These are phyloP conservation scores for Daldinia concentrica DNA, from an alignment of 495 filamentous ascomycete species.

Conservation along the genomic window DNA sequence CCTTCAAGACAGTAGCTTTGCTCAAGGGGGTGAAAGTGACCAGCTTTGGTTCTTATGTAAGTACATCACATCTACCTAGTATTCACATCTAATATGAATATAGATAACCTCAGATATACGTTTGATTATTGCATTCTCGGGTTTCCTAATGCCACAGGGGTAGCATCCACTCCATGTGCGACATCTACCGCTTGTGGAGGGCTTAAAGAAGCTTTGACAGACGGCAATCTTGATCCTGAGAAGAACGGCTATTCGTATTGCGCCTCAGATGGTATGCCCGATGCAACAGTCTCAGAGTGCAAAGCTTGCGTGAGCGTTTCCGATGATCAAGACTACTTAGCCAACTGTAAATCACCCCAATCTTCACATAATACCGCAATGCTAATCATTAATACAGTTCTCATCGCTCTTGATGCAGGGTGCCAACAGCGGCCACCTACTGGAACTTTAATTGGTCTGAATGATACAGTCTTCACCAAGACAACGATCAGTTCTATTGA, in stretches of 20 bases:
- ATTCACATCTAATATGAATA: constrained; percentile 30
- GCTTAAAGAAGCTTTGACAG: constrained; percentile 45
- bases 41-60: constrained; percentile 63
- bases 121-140: constrained; percentile 57
- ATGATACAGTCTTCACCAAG: constrained; percentile 58
- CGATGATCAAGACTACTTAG: constrained; percentile 50
- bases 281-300: constrained; percentile 46
- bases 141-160: constrained; percentile 53
- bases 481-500: constrained; percentile 55
- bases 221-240: constrained; percentile 47
- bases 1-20: constrained; percentile 59
- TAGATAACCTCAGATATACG: constrained; percentile 59
- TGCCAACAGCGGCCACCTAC: constrained; percentile 58
- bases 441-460: constrained; percentile 54
- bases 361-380: neutral
- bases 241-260: constrained; percentile 54
- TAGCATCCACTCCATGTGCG: constrained; percentile 53
- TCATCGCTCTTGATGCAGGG: constrained; percentile 58
- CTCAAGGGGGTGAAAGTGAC: constrained; percentile 56
- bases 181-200: constrained; percentile 54
- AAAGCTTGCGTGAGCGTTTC: constrained; percentile 51
- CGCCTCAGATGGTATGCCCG: constrained; percentile 41
- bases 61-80: constrained; percentile 18
- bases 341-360: constrained; percentile 49
- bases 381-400: constrained; percentile 46